Evolutionary conservation across 495 filamentous ascomycete species (phyloP).

Genomic region (Talaromyces borbonicus): DNA sequence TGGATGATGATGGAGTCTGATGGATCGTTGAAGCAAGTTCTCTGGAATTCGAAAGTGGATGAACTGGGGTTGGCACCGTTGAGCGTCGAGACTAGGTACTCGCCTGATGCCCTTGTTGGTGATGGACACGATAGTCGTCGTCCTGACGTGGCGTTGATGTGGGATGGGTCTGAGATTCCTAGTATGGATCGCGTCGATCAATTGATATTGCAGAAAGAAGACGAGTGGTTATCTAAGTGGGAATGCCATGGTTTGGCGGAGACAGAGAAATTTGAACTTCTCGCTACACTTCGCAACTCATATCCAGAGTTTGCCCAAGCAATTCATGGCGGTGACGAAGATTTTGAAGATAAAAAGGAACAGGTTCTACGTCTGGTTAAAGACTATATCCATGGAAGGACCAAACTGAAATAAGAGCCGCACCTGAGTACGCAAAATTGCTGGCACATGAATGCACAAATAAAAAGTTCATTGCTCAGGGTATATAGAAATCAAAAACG

Average conservation of each 20-base stretch:
- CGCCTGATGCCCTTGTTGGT: constrained; percentile 10
- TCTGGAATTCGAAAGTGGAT: constrained; percentile 44
- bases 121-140: constrained; percentile 8
- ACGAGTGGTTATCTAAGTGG: constrained; percentile 27
- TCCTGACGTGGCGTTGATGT: constrained; percentile 40
- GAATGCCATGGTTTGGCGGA: constrained; percentile 10
- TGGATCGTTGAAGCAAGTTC: constrained; percentile 26
- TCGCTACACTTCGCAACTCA: constrained; percentile 24
- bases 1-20: constrained; percentile 41
- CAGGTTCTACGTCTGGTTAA: constrained; percentile 1
- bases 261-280: constrained; percentile 15
- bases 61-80: constrained; percentile 54
- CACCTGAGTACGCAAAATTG: background rate
- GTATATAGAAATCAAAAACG: constrained; percentile 1
- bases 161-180: constrained; percentile 43
- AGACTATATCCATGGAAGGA: constrained; percentile 1
- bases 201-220: constrained; percentile 16
- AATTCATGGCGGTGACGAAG: background rate
- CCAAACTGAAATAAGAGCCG: too few relatives aligned
- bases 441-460: background rate
- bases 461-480: background rate
- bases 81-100: constrained; percentile 49
- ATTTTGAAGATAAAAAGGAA: background rate
- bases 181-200: constrained; percentile 30
- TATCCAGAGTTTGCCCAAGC: constrained; percentile 17